Base-by-base conservation (phyloP, 2,329 filamentous ascomycete species). In the Nakataea oryzae region DNA sequence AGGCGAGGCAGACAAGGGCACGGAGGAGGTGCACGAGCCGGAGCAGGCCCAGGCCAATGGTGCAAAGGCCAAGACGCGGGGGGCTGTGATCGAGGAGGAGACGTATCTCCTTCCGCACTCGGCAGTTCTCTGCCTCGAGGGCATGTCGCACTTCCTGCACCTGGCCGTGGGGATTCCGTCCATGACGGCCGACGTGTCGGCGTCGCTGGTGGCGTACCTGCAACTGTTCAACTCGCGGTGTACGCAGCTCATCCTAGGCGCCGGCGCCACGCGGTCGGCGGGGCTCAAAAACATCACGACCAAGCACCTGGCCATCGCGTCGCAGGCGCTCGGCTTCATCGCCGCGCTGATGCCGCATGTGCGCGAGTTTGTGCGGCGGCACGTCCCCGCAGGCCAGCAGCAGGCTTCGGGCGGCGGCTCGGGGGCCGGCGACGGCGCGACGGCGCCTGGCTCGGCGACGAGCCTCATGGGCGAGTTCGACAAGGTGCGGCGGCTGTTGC, bases 271-370 rank as follows among this genome's bases (percentile, higher is more conserved):
- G 6, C 82, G 86, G 47, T 92, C 89, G 28, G 95, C 93, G 1
- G 93, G 93, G 0, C 79, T 99, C 26, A 96, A 92, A 73, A 97
- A 97, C 70, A 99, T 99, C 72, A 96, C 91, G 0, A 96, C 95
- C 0, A 95, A 95, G 69, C 93, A 99, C 74, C 83, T 99, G 1
- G 93, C 95, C 0, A 85, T 97, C 24, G 93, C 95, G 2, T 93
- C 90, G 0, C 93, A 97, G 73, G 90, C 93, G 0, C 76, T 97
- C 26, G 88, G 89, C 57, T 97, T 99, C 72, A 86, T 96, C 57
- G 89, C 93, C 28, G 86, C 91, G 0, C 79, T 97, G 1, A 87
- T 96, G 5, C 93, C 95, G 0, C 93, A 97, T 71, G 83, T 97
- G 30, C 86, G 93, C 57, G 95, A 97, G 74, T 96, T 96, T 68